A percentile compares a stretch with the other conserved stretches of the same genome.
These are phyloP conservation scores for Diplosphaera chodatii DNA, from an alignment of 139 green algal genomes.

Conservation along the genomic window DNA sequence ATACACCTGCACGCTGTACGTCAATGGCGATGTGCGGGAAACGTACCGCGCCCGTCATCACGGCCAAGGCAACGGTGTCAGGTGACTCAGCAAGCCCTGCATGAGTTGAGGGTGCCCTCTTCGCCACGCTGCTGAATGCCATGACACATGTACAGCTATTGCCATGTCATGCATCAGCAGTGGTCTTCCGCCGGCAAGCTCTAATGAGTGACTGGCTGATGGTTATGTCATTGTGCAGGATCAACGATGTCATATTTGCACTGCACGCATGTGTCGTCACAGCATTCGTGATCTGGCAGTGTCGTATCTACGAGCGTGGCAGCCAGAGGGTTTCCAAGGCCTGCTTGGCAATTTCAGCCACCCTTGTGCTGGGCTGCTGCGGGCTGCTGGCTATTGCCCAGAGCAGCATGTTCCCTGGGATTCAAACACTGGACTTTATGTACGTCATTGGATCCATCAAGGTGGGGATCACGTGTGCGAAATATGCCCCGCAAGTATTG, in stretches of 20 bases:
- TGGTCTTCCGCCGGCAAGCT: no score
- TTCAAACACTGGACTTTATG: background rate
- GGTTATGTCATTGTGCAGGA: background rate
- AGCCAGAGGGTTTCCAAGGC: background rate
- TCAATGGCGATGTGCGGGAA: background rate
- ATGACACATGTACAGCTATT: no score
- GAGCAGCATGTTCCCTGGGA: background rate
- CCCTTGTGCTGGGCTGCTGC: background rate
- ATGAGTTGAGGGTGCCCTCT: no score
- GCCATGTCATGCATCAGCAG: no score
- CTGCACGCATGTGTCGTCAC: background rate
- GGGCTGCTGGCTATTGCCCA: background rate
- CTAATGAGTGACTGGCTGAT: no score
- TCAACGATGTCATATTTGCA: background rate
- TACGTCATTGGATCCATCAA: background rate
- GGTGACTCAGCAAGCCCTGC: no score
- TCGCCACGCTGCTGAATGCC: no score
- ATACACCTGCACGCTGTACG: background rate
- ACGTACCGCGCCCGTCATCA: background rate
- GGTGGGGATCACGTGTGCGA: background rate
- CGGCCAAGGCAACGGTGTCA: background rate
- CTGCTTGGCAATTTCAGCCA: background rate
- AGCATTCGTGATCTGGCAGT: background rate
- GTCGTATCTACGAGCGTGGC: background rate
- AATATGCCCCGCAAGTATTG: background rate